Percentiles rank a stretch among this genome's conserved stretches.
phyloP scores from a whole-genome alignment of 208 protist genomes.

The Wallacemonas rigidus region DNA sequence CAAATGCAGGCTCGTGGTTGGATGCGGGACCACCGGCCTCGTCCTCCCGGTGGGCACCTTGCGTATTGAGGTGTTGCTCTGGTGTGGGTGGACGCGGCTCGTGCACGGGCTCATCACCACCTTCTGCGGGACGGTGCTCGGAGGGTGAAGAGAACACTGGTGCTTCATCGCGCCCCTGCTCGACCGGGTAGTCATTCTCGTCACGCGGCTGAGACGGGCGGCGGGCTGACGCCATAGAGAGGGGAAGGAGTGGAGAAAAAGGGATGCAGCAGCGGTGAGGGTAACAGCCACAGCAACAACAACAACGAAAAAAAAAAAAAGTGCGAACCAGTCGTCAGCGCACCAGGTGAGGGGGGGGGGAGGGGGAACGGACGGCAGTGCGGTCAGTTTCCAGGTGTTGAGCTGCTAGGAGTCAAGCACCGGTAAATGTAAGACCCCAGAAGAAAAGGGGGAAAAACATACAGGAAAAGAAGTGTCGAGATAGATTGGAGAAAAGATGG shows the following conservation, averaged over 20 bases:
- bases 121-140: background rate
- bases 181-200: slow-evolving; percentile 3
- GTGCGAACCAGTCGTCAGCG: no score
- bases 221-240: no score
- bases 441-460: slow-evolving; percentile 1
- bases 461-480: no score
- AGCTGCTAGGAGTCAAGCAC: background rate
- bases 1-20: slow-evolving; percentile 9
- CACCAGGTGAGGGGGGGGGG: no score
- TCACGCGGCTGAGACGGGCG: background rate
- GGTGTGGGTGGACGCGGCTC: slow-evolving; percentile 7
- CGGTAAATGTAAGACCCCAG: background rate
- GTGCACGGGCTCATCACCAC: background rate
- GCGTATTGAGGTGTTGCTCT: slow-evolving; percentile 5
- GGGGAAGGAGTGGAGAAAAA: no score
- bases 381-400: no score
- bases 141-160: slow-evolving; percentile 1
- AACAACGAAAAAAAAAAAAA: no score
- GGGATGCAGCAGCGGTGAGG: no score
- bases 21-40: background rate
- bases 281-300: no score
- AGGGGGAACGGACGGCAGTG: no score
- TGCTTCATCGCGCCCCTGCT: background rate
- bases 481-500: no score
- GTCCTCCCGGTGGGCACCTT: background rate